phyloP scores from a whole-genome alignment of 768 basidiomycete genomes.

The Naganishia onofrii region DNA sequence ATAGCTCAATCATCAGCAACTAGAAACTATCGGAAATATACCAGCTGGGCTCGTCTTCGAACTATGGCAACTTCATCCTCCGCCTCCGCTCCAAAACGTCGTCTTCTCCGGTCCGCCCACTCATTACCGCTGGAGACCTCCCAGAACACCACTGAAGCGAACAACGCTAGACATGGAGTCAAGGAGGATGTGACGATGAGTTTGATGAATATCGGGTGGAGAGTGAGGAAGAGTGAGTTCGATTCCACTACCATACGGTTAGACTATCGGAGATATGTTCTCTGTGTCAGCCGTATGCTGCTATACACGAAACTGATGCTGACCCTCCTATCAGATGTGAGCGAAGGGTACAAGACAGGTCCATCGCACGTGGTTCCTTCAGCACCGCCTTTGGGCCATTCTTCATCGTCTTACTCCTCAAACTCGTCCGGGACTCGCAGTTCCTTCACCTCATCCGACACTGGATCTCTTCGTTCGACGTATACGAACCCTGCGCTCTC shows the following conservation, averaged over 20 bases:
- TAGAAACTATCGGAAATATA: neutral
- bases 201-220: conserved; percentile 21
- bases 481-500: conserved; percentile 1
- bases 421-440: neutral
- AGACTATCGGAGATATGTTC: no score
- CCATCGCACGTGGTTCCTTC: conserved; percentile 1
- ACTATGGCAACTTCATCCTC: neutral
- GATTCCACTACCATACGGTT: neutral
- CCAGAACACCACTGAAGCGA: conserved; percentile 11
- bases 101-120: conserved; percentile 6
- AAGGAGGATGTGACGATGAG: conserved; percentile 24
- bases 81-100: neutral
- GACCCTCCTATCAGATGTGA: neutral
- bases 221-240: conserved; percentile 11
- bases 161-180: conserved; percentile 10
- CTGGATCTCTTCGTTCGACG: conserved; percentile 10
- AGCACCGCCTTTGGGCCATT: neutral
- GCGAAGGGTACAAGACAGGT: conserved; percentile 16
- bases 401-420: conserved; percentile 2
- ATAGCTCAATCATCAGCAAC: no score
- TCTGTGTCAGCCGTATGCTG: neutral
- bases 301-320: neutral
- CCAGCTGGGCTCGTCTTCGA: neutral
- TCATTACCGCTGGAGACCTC: conserved; percentile 2
- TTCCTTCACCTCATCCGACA: conserved; percentile 10